Conservation (phyloP, 2,329 filamentous ascomycete species). For the Alternaria sp. region DNA sequence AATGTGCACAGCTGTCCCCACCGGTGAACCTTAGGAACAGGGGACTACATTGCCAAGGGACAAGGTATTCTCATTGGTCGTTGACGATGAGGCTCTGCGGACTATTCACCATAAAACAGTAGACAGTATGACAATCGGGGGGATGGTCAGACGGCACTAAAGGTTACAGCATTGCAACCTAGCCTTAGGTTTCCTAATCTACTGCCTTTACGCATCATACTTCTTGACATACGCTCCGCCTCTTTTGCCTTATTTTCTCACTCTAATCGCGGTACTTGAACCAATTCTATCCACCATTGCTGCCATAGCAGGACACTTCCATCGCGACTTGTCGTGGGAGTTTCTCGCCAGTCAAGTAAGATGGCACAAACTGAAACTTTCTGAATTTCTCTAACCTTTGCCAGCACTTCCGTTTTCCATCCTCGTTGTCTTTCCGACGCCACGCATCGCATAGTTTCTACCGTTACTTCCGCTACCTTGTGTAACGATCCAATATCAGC, state of each 20-base stretch:
- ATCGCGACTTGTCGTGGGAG: not conserved
- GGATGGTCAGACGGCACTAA: constrained; percentile 30
- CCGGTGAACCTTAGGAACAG: constrained; percentile 39
- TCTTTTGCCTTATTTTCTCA: constrained; percentile 28
- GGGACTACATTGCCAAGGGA: constrained; percentile 15
- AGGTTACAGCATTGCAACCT: constrained; percentile 43
- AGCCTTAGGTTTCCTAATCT: constrained; percentile 26
- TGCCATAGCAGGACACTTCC: constrained; percentile 5
- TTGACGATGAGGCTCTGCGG: constrained; percentile 48
- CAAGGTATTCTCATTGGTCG: constrained; percentile 24
- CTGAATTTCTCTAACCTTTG: constrained; percentile 5
- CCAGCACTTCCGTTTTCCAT: constrained; percentile 2
- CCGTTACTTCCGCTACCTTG: not conserved
- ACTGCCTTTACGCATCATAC: constrained; percentile 33
- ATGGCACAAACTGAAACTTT: not conserved
- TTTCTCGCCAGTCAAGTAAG: constrained; percentile 6
- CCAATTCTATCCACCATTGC: constrained; percentile 12
- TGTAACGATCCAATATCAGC: constrained; percentile 1
- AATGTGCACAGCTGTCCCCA: constrained; percentile 30
- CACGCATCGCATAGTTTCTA: not conserved
- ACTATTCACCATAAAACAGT: constrained; percentile 42
- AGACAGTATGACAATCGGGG: constrained; percentile 29
- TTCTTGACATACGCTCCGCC: constrained; percentile 37
- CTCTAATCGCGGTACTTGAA: constrained; percentile 19
- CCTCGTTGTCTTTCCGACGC: not conserved